These are phyloP conservation scores for Eutrema salsugineum DNA, from an alignment of 441 rosid species.

Conservation along the genomic window DNA sequence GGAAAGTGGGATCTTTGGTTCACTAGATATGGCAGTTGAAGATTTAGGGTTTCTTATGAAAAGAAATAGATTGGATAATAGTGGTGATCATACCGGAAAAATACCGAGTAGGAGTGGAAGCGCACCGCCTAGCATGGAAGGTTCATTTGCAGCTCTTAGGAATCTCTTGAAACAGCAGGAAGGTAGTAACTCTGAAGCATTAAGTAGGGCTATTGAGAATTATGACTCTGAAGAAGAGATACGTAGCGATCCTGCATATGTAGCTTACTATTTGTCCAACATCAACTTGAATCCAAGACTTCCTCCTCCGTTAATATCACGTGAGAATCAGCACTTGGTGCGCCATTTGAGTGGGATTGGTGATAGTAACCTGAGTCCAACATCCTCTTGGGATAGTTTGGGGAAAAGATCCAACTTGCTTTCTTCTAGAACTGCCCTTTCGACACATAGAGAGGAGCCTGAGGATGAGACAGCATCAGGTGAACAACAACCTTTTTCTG, in stretches of 20 bases:
- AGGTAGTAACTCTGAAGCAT: constrained; percentile 50
- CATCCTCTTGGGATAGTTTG: constrained; percentile 51
- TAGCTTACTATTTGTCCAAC: constrained; percentile 56
- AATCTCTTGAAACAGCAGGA: constrained; percentile 63
- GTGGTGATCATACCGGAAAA: constrained; percentile 35
- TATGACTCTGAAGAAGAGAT: constrained; percentile 55
- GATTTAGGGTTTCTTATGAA: constrained; percentile 67
- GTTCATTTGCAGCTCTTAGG: constrained; percentile 79
- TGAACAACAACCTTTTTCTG: constrained; percentile 34
- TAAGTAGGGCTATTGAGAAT: constrained; percentile 46
- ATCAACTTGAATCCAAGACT: constrained; percentile 72
- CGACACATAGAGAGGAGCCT: constrained; percentile 76
- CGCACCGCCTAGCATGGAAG: constrained; percentile 97
- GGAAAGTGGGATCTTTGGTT: constrained; percentile 50
- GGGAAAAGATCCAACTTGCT: constrained; percentile 41
- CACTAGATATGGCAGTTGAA: constrained; percentile 67
- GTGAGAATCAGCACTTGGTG: constrained; percentile 54
- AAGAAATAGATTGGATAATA: constrained; percentile 49
- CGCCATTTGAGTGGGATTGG: constrained; percentile 65
- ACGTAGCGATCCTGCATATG: constrained; percentile 58
- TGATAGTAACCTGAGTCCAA: constrained; percentile 41
- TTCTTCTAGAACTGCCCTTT: constrained; percentile 49
- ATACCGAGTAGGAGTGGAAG: constrained; percentile 86
- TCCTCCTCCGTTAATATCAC: constrained; percentile 62
- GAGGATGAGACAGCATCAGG: constrained; percentile 65